Conservation (phyloP, 164 flowering plant species). For the Nymphaea thermarum region DNA sequence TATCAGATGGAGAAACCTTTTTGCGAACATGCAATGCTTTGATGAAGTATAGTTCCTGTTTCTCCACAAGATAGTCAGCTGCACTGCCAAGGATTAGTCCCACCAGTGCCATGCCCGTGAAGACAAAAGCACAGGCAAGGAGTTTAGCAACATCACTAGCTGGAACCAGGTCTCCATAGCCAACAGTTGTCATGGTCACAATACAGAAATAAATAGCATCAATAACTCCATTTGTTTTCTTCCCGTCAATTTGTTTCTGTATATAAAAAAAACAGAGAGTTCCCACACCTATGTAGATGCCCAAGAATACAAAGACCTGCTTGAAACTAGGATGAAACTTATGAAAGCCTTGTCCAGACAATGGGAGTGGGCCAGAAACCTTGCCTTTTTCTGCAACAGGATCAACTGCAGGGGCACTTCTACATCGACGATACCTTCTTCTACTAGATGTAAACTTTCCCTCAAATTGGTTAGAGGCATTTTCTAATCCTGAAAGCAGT, state of each 20-base stretch:
- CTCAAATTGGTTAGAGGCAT: conserved; percentile 9
- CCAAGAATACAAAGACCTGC: conserved; percentile 26
- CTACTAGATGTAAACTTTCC: conserved; percentile 12
- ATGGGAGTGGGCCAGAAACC: conserved; percentile 10
- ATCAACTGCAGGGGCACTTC: conserved; percentile 37
- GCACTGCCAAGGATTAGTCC: conserved; percentile 58
- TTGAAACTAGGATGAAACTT: conserved; percentile 34
- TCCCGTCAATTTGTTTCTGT: conserved; percentile 46
- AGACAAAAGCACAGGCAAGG: conserved; percentile 68
- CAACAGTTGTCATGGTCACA: conserved; percentile 91
- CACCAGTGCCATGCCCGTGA: conserved; percentile 60
- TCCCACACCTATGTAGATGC: conserved; percentile 44
- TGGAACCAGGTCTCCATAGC: conserved; percentile 88
- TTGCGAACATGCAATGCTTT: conserved; percentile 30
- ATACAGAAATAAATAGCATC: conserved; percentile 76
- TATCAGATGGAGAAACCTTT: conserved; percentile 21
- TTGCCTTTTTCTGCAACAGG: conserved; percentile 5
- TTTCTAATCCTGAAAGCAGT: conserved; percentile 18
- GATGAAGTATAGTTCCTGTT: conserved; percentile 47
- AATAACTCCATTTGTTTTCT: conserved; percentile 52
- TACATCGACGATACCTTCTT: conserved; percentile 30
- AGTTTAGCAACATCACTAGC: conserved; percentile 36
- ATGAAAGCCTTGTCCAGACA: conserved; percentile 16
- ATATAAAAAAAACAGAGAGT: conserved; percentile 40
- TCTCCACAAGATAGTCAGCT: conserved; percentile 68